Evolutionary conservation across 2,329 filamentous ascomycete species (phyloP).

Genomic region (Shiraia sp.): DNA sequence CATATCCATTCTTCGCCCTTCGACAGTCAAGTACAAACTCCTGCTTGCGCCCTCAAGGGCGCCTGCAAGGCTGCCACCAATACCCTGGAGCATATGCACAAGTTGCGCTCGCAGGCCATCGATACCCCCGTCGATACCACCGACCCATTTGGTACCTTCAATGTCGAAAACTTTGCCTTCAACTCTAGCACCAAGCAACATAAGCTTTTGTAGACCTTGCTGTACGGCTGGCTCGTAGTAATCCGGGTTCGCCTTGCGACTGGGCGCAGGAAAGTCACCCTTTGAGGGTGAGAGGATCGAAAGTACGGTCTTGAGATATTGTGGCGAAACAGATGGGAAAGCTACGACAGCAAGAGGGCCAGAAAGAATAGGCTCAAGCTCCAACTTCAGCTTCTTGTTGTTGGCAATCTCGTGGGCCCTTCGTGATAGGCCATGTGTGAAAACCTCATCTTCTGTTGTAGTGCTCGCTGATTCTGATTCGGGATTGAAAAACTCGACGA

Average conservation of each 20-base stretch:
- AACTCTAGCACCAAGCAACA: slow-evolving; percentile 82
- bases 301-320: slow-evolving; percentile 80
- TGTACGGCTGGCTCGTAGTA: slow-evolving; percentile 83
- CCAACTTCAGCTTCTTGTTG: slow-evolving; percentile 58
- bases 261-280: slow-evolving; percentile 76
- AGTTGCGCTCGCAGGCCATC: slow-evolving; percentile 81
- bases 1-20: slow-evolving; percentile 77
- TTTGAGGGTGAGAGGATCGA: slow-evolving; percentile 72
- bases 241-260: slow-evolving; percentile 72
- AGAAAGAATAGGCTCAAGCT: slow-evolving; percentile 74
- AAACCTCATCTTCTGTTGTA: slow-evolving; percentile 53
- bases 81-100: slow-evolving; percentile 76
- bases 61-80: slow-evolving; percentile 75
- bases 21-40: slow-evolving; percentile 85
- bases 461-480: slow-evolving; percentile 25
- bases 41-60: slow-evolving; percentile 79
- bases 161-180: slow-evolving; percentile 84
- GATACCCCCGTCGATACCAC: slow-evolving; percentile 79
- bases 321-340: slow-evolving; percentile 80
- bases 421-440: slow-evolving; percentile 64
- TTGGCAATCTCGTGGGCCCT: slow-evolving; percentile 56
- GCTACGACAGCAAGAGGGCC: slow-evolving; percentile 81
- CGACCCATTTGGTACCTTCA: slow-evolving; percentile 70
- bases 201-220: slow-evolving; percentile 80
- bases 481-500: slow-evolving; percentile 77